Percentiles rank a stretch among this genome's conserved stretches.
These are phyloP conservation scores for Penicillium soppii DNA, from an alignment of 495 filamentous ascomycete species.

Conservation along the genomic window DNA sequence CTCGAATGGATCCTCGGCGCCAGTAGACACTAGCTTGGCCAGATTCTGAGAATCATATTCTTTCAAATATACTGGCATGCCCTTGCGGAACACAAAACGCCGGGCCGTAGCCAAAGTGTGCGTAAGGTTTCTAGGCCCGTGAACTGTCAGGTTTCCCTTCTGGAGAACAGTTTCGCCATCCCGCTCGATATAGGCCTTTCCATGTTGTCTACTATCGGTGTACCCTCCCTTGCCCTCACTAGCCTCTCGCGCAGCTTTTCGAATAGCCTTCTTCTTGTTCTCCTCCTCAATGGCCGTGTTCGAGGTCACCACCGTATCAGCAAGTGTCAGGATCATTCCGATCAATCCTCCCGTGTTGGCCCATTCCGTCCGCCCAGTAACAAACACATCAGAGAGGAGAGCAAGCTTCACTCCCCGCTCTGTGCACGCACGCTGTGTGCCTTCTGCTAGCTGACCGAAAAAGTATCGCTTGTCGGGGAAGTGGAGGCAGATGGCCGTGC, in stretches of 20 bases:
- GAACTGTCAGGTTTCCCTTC: constrained; percentile 56
- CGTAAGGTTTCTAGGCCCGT: constrained; percentile 73
- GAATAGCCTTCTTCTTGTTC: constrained; percentile 25
- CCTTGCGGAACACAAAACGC: constrained; percentile 83
- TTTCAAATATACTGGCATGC: constrained; percentile 63
- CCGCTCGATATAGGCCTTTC: neutral
- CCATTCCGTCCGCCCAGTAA: constrained; percentile 79
- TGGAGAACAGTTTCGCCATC: constrained; percentile 9
- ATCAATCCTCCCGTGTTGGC: constrained; percentile 73
- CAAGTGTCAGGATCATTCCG: constrained; percentile 78
- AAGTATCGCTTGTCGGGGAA: constrained; percentile 81
- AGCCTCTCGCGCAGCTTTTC: constrained; percentile 12
- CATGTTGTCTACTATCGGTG: neutral
- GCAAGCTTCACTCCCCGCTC: constrained; percentile 61
- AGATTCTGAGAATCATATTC: constrained; percentile 58
- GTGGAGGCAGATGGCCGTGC: constrained; percentile 70
- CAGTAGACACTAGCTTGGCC: constrained; percentile 12
- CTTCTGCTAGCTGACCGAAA: constrained; percentile 83
- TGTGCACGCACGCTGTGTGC: constrained; percentile 72
- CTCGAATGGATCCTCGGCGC: constrained; percentile 35
- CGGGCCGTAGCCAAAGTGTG: constrained; percentile 81
- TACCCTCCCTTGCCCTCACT: constrained; percentile 6
- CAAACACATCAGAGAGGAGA: constrained; percentile 71
- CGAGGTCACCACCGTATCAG: constrained; percentile 54
- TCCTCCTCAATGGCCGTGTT: constrained; percentile 31